Conservation (phyloP, 495 filamentous ascomycete genomes). For the Talaromyces trachyspermus region DNA sequence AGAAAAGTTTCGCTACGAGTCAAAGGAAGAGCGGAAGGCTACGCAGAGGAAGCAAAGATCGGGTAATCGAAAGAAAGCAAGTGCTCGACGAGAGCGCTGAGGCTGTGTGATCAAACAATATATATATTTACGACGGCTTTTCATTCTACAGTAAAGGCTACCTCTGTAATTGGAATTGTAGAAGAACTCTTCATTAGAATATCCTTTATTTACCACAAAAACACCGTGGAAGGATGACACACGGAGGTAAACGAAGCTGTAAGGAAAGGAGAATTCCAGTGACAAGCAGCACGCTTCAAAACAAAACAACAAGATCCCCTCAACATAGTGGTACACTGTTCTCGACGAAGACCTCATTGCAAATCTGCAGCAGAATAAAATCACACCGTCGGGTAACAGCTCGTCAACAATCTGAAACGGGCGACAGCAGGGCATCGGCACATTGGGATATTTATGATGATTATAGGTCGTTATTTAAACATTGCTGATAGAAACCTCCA, state of each 20-base stretch:
- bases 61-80: slow-evolving; percentile 46
- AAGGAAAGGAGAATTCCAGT: not conserved
- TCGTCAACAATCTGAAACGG: slow-evolving; percentile 1
- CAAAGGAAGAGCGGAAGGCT: slow-evolving; percentile 67
- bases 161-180: slow-evolving; percentile 4
- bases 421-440: not conserved
- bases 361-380: too few relatives aligned
- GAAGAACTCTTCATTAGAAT: not conserved
- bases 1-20: slow-evolving; percentile 89
- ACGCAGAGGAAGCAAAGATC: slow-evolving; percentile 59
- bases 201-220: slow-evolving; percentile 7
- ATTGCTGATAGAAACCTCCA: slow-evolving; percentile 81
- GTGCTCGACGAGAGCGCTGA: slow-evolving; percentile 32
- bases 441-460: slow-evolving; percentile 6
- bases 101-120: too few relatives aligned
- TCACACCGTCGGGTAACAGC: slow-evolving; percentile 1
- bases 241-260: not conserved
- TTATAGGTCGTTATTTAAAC: slow-evolving; percentile 50
- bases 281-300: slow-evolving; percentile 2
- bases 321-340: slow-evolving; percentile 2
- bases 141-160: too few relatives aligned
- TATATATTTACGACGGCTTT: too few relatives aligned
- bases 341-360: not conserved
- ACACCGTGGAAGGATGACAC: slow-evolving; percentile 4
- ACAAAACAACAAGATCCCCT: not conserved